Evolutionary conservation across 441 rosid species (phyloP).

Genomic region (Breynia disticha): DNA sequence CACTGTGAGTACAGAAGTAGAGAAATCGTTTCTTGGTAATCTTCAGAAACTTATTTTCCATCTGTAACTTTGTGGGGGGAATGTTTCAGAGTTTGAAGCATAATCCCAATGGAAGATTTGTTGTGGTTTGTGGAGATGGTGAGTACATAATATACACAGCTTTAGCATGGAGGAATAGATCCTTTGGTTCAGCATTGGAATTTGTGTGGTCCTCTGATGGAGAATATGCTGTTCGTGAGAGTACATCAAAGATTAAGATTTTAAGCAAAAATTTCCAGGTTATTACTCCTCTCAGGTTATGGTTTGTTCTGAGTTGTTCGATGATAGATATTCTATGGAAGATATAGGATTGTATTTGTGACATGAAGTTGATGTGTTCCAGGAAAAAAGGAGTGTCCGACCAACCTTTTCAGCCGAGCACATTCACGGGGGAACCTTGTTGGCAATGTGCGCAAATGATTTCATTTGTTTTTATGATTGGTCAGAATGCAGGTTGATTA

Average conservation of each 20-base stretch:
- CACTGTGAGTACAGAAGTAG: too few relatives aligned
- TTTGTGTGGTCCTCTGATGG: conserved; percentile 97
- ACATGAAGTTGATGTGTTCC: conserved; percentile 25
- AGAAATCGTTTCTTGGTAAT: too few relatives aligned
- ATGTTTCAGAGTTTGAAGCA: conserved; percentile 78
- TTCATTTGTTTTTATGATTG: conserved; percentile 98
- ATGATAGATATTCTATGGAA: neutral
- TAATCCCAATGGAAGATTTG: conserved; percentile 97
- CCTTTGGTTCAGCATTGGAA: conserved; percentile 97
- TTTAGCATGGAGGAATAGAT: conserved; percentile 98
- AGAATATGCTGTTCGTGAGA: conserved; percentile 96
- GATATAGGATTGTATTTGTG: neutral
- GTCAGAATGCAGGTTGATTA: conserved; percentile 95
- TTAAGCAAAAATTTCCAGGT: conserved; percentile 98
- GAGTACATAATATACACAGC: conserved; percentile 96
- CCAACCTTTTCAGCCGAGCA: conserved; percentile 94
- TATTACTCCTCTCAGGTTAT: conserved; percentile 13
- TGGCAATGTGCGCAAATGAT: conserved; percentile 98
- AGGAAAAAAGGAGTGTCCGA: conserved; percentile 84
- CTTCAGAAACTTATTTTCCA: neutral
- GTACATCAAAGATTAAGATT: conserved; percentile 81
- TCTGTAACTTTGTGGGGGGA: neutral
- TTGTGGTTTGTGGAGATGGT: conserved; percentile 98
- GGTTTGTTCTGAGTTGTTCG: neutral
- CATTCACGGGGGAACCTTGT: conserved; percentile 76